Percentiles rank a stretch among this genome's conserved stretches.
These are phyloP conservation scores for Trapa incisa DNA, from an alignment of 345 rosid species.

Conservation along the genomic window DNA sequence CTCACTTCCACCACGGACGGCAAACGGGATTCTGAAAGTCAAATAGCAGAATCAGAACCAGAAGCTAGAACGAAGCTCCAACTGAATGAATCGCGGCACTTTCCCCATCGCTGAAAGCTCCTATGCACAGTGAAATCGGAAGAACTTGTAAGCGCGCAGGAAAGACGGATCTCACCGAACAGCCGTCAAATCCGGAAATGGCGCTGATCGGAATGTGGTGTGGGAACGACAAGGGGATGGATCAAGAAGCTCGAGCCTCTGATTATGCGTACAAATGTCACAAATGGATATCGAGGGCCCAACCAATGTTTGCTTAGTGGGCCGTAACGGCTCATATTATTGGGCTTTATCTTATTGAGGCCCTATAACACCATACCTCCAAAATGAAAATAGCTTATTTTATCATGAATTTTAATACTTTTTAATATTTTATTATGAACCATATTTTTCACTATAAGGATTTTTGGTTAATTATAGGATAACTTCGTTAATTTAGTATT, in stretches of 20 bases:
- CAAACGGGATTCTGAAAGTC: background rate
- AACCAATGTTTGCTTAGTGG: too few species aligned
- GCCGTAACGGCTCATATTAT: too few species aligned
- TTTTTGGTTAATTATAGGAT: too few species aligned
- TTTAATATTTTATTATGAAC: too few species aligned
- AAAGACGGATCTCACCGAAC: background rate
- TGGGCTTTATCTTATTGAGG: too few species aligned
- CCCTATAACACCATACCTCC: too few species aligned
- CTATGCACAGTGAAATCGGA: background rate
- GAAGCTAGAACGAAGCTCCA: background rate
- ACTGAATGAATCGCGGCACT: background rate
- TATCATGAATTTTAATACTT: too few species aligned
- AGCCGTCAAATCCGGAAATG: background rate
- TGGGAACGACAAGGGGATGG: background rate
- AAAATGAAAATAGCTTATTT: too few species aligned
- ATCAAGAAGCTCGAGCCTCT: background rate
- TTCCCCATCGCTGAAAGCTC: background rate
- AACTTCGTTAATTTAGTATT: too few species aligned
- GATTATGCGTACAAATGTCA: too few species aligned
- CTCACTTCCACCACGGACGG: conserved; percentile 9
- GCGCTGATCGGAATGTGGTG: background rate
- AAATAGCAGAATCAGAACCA: background rate
- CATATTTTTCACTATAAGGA: too few species aligned
- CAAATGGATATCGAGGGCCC: too few species aligned
- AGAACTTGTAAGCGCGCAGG: background rate